Evolutionary conservation across 1,284 basidiomycete genomes (phyloP).

Genomic region (Anthracocystis walkeri): DNA sequence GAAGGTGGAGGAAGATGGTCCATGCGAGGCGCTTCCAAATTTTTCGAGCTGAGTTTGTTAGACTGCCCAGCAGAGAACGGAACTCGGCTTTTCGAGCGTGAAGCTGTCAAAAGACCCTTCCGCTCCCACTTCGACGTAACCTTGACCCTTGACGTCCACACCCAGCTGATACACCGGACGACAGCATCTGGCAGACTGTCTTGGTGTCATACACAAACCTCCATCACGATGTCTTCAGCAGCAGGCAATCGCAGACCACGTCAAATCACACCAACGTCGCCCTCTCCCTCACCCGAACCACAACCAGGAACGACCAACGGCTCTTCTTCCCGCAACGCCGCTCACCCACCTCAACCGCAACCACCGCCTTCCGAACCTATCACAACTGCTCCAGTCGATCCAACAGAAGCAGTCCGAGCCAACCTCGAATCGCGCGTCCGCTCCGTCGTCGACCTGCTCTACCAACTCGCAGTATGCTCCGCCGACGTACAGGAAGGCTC

Average conservation of each 20-base stretch:
- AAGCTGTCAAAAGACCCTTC: not conserved
- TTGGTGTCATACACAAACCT: not conserved
- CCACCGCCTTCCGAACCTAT: not conserved
- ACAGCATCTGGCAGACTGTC: not conserved
- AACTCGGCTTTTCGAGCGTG: constrained; percentile 2
- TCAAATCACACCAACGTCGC: constrained; percentile 49
- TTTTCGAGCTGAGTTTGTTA: not conserved
- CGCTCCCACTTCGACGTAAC: not conserved
- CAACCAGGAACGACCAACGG: constrained; percentile 27
- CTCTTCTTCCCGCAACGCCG: constrained; percentile 4
- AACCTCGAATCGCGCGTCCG: constrained; percentile 58
- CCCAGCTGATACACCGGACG: not conserved
- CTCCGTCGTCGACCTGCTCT: constrained; percentile 61
- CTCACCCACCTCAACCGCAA: not conserved
- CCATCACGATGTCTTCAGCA: constrained; percentile 22
- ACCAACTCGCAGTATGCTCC: constrained; percentile 63
- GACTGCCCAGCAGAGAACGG: not conserved
- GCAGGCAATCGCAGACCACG: constrained; percentile 27
- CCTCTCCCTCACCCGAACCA: constrained; percentile 50
- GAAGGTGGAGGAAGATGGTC: not conserved
- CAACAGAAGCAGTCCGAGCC: constrained; percentile 42
- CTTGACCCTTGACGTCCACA: too few relatives aligned
- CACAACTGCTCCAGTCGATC: not conserved
- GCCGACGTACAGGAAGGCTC: constrained; percentile 63
- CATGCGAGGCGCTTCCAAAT: not conserved